phyloP scores from a whole-genome alignment of 441 rosid genomes.

The Erysimum cheiri region DNA sequence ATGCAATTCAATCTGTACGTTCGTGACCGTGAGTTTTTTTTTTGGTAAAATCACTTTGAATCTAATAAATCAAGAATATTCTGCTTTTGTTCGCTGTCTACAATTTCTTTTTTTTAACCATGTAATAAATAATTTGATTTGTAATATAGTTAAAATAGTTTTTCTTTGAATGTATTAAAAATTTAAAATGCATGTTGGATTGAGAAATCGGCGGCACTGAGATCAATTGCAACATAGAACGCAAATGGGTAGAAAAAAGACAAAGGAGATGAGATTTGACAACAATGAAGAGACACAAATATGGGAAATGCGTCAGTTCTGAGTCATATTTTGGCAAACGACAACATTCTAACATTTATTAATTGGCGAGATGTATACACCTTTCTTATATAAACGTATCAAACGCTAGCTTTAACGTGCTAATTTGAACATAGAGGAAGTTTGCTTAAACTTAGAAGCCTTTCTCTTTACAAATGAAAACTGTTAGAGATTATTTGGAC shows the following conservation, averaged over 20 bases:
- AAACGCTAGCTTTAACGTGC: conserved; percentile 11
- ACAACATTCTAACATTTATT: conserved; percentile 14
- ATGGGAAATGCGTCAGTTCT: conserved; percentile 28
- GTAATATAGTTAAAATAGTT: background rate
- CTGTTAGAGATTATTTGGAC: background rate
- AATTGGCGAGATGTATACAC: background rate
- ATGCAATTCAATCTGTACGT: background rate
- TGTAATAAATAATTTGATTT: background rate
- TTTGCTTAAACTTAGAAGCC: background rate
- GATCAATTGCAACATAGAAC: conserved; percentile 9
- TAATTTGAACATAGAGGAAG: background rate
- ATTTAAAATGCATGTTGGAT: background rate
- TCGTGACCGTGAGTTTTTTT: too few relatives aligned
- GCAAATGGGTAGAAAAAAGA: conserved; percentile 32
- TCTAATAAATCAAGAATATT: background rate
- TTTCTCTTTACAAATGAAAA: background rate
- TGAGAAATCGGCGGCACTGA: background rate
- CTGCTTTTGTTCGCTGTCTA: background rate
- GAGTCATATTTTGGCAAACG: conserved; percentile 36
- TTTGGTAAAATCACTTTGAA: background rate
- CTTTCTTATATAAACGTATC: background rate
- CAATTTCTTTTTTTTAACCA: background rate
- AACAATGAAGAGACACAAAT: conserved; percentile 22
- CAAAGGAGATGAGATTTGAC: conserved; percentile 21
- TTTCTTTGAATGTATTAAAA: background rate